Percentiles rank a stretch among this genome's conserved stretches.
Evolutionary conservation across 306 rosid species (phyloP).

Genomic region (Gynostemma pentaphyllum): DNA sequence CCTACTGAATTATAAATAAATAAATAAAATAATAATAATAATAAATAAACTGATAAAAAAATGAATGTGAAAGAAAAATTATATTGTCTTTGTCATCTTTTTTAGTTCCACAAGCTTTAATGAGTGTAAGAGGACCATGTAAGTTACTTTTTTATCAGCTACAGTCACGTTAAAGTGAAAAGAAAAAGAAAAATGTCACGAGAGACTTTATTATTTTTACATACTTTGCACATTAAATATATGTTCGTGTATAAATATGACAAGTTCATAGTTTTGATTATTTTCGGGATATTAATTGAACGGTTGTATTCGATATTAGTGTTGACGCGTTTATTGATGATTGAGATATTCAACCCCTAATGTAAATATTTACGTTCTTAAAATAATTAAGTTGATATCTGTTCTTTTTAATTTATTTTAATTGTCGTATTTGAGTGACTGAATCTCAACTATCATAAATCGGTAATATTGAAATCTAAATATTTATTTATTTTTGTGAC

Average conservation of each 20-base stretch:
- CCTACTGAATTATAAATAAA: not conserved
- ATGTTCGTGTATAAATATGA: not conserved
- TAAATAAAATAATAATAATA: not conserved
- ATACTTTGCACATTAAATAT: not conserved
- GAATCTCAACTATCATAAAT: too few species aligned
- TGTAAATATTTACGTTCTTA: too few species aligned
- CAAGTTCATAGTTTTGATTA: not conserved
- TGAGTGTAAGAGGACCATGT: not conserved
- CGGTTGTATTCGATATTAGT: too few species aligned
- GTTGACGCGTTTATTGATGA: too few species aligned
- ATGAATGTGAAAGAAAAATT: not conserved
- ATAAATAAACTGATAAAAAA: not conserved
- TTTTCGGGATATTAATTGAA: too few species aligned
- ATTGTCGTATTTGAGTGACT: too few species aligned
- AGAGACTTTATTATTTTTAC: not conserved
- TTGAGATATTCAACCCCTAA: too few species aligned
- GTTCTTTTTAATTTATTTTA: too few species aligned
- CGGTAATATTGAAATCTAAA: too few species aligned
- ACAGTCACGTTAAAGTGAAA: not conserved
- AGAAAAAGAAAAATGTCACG: not conserved
- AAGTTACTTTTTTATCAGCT: conserved; percentile 1
- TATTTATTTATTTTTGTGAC: too few species aligned
- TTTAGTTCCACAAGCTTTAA: conserved; percentile 7
- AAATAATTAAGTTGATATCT: too few species aligned
- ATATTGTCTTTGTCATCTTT: not conserved